Conservation (phyloP, 768 basidiomycete genomes). For the Rubroboletus pulcherrimus region DNA sequence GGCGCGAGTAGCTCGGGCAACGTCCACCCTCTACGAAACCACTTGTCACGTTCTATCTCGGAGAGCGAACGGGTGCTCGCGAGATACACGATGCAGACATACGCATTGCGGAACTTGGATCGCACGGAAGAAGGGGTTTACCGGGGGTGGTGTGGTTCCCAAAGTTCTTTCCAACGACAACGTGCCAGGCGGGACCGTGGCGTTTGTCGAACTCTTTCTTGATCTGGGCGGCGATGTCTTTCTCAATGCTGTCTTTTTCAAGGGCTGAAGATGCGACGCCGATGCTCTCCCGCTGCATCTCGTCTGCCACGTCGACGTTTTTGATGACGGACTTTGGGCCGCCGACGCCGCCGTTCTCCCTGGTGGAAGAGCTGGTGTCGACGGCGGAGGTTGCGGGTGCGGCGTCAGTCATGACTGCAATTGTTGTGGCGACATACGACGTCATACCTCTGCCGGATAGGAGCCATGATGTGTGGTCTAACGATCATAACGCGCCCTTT, state of each 20-base stretch:
- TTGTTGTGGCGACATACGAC: too few species aligned
- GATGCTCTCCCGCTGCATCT: conserved; percentile 93
- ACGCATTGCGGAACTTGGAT: conserved; percentile 1
- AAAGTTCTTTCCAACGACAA: conserved; percentile 98
- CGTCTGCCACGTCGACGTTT: conserved; percentile 94
- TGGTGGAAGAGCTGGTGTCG: conserved; percentile 46
- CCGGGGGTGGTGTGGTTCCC: conserved; percentile 97
- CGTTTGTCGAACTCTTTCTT: conserved; percentile 97
- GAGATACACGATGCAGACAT: conserved; percentile 3
- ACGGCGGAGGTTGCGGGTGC: conserved; percentile 53
- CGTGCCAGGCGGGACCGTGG: conserved; percentile 96
- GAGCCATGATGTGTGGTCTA: too few species aligned
- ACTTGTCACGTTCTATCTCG: background rate
- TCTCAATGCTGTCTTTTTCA: conserved; percentile 92
- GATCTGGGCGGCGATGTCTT: conserved; percentile 96
- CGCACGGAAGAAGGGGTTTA: conserved; percentile 34
- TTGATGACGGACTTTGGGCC: conserved; percentile 88
- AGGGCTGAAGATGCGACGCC: conserved; percentile 83
- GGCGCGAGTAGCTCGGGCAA: conserved; percentile 1
- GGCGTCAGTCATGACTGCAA: conserved; percentile 55
- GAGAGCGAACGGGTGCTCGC: background rate
- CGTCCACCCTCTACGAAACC: conserved; percentile 3
- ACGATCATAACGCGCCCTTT: too few species aligned
- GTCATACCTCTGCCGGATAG: too few species aligned
- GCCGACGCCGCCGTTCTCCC: conserved; percentile 33